phyloP scores from a whole-genome alignment of 331 rosid species.

The Malus hybrid region DNA sequence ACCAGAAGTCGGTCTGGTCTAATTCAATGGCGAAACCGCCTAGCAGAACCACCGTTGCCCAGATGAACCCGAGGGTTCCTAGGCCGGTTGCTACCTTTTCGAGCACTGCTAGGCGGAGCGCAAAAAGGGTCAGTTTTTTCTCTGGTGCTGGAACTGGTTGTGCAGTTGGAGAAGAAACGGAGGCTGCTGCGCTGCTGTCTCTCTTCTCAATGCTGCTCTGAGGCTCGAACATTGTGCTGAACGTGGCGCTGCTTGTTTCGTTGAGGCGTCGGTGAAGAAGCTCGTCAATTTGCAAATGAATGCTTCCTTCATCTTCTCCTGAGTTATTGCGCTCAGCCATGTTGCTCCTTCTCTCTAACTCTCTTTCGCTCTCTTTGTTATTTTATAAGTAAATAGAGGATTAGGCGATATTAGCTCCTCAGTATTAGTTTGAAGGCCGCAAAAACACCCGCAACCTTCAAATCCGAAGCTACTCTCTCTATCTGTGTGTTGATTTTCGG shows the following conservation, averaged over 20 bases:
- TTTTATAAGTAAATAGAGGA: no score
- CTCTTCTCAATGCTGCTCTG: constrained; percentile 31
- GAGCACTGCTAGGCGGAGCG: constrained; percentile 76
- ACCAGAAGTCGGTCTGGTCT: constrained; percentile 72
- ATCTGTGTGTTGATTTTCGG: not conserved
- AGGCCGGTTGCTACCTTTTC: constrained; percentile 80
- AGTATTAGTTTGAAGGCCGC: no score
- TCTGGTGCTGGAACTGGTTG: constrained; percentile 55
- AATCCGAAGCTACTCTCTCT: not conserved
- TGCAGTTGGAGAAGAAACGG: constrained; percentile 6
- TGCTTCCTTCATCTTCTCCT: constrained; percentile 30
- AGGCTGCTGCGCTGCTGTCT: constrained; percentile 34
- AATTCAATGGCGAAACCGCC: constrained; percentile 88
- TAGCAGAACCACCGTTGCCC: constrained; percentile 96
- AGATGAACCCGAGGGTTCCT: constrained; percentile 87
- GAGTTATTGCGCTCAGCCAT: constrained; percentile 39
- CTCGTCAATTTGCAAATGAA: constrained; percentile 41
- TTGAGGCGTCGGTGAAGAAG: constrained; percentile 21
- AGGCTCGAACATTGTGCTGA: constrained; percentile 52
- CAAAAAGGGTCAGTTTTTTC: constrained; percentile 79
- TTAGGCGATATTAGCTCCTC: no score
- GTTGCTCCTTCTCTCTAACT: not conserved
- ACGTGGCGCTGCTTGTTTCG: constrained; percentile 29
- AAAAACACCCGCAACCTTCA: no score
- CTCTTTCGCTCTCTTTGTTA: not conserved